These are phyloP conservation scores for Terfezia claveryi DNA, from an alignment of 495 filamentous ascomycete species.

Conservation along the genomic window DNA sequence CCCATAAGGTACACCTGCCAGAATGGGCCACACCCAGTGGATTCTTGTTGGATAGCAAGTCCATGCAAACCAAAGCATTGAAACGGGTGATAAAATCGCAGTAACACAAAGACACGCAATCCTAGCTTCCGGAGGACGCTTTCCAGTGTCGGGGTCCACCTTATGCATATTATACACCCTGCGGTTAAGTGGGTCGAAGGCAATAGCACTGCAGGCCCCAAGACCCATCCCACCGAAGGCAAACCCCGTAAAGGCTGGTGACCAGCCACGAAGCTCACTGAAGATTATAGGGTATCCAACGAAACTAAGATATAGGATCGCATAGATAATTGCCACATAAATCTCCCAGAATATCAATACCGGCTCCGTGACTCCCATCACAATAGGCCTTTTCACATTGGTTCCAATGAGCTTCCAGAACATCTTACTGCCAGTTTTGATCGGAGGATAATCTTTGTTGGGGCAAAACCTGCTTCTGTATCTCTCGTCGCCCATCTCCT, in stretches of 20 bases:
- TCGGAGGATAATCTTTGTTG: not conserved
- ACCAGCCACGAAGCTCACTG: conserved; percentile 48
- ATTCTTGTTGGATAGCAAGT: conserved; percentile 50
- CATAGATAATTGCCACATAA: conserved; percentile 42
- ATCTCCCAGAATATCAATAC: conserved; percentile 70
- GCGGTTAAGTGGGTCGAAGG: conserved; percentile 46
- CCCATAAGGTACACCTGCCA: conserved; percentile 60
- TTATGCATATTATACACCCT: conserved; percentile 47
- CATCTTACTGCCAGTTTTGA: conserved; percentile 14
- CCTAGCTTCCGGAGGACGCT: conserved; percentile 48
- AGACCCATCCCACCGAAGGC: conserved; percentile 63
- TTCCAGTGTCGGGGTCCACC: conserved; percentile 45
- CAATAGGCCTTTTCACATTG: conserved; percentile 54
- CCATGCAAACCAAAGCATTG: conserved; percentile 63
- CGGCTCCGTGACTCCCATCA: conserved; percentile 59
- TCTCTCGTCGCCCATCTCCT: conserved; percentile 49
- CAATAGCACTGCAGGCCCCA: conserved; percentile 45
- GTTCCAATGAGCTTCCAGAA: conserved; percentile 37
- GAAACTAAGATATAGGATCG: conserved; percentile 71
- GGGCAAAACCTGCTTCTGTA: conserved; percentile 12
- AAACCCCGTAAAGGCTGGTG: conserved; percentile 46
- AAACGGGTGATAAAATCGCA: conserved; percentile 41
- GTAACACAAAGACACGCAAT: conserved; percentile 51
- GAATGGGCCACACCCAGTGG: conserved; percentile 52
- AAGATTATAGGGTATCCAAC: conserved; percentile 65